Base-by-base conservation (phyloP, 2,329 filamentous ascomycete species). In the Hawksworthiomyces lignivorus region DNA sequence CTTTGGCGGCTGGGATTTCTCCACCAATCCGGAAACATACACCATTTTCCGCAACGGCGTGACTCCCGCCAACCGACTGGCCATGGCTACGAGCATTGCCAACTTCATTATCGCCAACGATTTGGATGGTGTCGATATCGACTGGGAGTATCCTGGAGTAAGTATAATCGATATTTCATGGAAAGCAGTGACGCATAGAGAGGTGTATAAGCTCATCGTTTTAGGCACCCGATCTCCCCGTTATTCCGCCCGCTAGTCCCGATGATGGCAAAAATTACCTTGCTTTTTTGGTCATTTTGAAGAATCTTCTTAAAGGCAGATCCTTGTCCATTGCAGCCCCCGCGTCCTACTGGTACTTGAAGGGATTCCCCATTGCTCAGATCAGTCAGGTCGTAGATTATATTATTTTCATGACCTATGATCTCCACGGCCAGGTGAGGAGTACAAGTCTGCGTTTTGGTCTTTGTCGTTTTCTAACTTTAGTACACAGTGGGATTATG, bases 1-100 rank as follows among this genome's bases (percentile, higher is more conserved):
- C 0, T 62, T 72, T 47, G 68, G 68, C 12, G 68, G 68, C 11
- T 71, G 67, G 68, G 53, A 50, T 2, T 68, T 64, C 43, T 65
- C 60, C 0, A 68, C 63, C 0, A 52, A 58, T 11, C 46, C 54
- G 0, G 47, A 26, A 14, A 66, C 62, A 1, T 65, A 58, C 44
- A 14, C 21, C 21, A 63, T 66, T 22, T 59, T 69, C 43, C 56
- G 65, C 3, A 21, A 46, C 5, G 50, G 37, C 22, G 38, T 48
- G 10, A 48, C 29, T 4, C 12, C 27, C 4, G 45, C 29, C 15
- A 47, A 52, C 33, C 38, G 43, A 17, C 3, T 24, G 19, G 28
- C 35, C 14, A 29, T 49, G 24, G 43, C 45, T 10, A 41, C 14
- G 12, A 47, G 36, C 26, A 36, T 49, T 5, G 43, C 35, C 11